Conservation (phyloP, 177 flowering plant species). For the Vitis hybrid region DNA sequence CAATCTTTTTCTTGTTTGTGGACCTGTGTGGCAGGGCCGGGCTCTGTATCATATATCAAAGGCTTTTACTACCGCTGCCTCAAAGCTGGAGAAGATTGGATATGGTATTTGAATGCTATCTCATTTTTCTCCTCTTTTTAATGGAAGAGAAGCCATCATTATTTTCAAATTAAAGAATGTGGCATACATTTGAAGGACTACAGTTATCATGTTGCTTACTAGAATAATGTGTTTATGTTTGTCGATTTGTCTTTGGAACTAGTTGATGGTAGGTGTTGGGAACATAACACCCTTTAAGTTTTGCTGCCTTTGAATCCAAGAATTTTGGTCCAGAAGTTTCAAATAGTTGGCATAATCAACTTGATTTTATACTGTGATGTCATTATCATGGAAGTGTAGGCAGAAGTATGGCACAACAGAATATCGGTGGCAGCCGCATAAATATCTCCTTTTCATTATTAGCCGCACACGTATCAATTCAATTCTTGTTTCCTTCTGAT, state of each 20-base stretch:
- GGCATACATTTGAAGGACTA: not conserved
- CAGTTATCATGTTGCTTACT: not conserved
- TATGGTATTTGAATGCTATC: constrained; percentile 50
- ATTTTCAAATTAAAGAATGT: not conserved
- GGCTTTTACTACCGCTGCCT: constrained; percentile 83
- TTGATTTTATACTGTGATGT: too few relatives aligned
- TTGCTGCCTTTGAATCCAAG: too few relatives aligned
- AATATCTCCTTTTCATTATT: too few relatives aligned
- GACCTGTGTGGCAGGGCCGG: constrained; percentile 62
- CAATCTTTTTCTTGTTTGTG: not conserved
- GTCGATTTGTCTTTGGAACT: not conserved
- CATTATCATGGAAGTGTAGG: too few relatives aligned
- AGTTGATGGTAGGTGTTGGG: not conserved
- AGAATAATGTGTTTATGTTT: not conserved
- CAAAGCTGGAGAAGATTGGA: constrained; percentile 93
- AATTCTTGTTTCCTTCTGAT: constrained; percentile 12
- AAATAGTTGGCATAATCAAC: too few relatives aligned
- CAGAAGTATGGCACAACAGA: too few relatives aligned
- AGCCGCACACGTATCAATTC: not conserved
- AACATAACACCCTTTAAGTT: too few relatives aligned
- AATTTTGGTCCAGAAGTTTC: too few relatives aligned
- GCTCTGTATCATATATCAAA: constrained; percentile 83
- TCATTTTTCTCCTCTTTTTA: not conserved
- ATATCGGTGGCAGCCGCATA: too few relatives aligned
- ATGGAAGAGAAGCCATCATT: not conserved